Evolutionary conservation across 2,329 filamentous ascomycete species (phyloP).

Genomic region (Xylariaceae sp.): DNA sequence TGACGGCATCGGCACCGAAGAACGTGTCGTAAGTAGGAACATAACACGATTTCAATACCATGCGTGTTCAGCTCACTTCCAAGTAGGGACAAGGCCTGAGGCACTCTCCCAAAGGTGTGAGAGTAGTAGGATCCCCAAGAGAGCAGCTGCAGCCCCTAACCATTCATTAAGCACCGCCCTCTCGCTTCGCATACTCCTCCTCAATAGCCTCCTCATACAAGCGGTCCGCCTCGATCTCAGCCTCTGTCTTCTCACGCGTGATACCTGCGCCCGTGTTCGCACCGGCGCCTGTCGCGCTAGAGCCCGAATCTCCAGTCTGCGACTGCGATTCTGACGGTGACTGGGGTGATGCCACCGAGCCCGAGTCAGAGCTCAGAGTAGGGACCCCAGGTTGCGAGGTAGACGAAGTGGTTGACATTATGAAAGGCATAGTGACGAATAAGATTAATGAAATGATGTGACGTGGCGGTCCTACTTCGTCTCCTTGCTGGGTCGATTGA

Average conservation of each 20-base stretch:
- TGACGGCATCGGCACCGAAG: not conserved
- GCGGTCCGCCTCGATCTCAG: conserved; percentile 55
- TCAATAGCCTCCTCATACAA: conserved; percentile 60
- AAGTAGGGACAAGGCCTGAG: not conserved
- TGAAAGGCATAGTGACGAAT: conserved; percentile 10
- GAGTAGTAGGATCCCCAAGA: not conserved
- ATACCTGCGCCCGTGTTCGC: conserved; percentile 56
- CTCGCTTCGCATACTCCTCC: conserved; percentile 62
- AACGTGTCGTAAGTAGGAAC: not conserved
- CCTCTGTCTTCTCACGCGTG: conserved; percentile 55
- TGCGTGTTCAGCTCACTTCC: not conserved
- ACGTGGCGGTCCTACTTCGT: not conserved
- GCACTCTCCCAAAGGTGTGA: not conserved
- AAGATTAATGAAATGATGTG: not conserved
- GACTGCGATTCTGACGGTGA: conserved; percentile 17
- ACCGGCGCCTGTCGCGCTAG: conserved; percentile 48
- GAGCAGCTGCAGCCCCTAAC: not conserved
- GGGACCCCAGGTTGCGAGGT: conserved; percentile 1
- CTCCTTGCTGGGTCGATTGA: too few species aligned
- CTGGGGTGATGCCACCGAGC: conserved; percentile 12
- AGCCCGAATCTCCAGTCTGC: conserved; percentile 3
- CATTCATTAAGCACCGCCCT: conserved; percentile 52
- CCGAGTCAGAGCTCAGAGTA: conserved; percentile 3
- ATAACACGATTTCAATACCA: too few species aligned
- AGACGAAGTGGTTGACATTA: conserved; percentile 5